Conservation (phyloP, 2,329 filamentous ascomycete genomes). For the Penicillium sp. region DNA sequence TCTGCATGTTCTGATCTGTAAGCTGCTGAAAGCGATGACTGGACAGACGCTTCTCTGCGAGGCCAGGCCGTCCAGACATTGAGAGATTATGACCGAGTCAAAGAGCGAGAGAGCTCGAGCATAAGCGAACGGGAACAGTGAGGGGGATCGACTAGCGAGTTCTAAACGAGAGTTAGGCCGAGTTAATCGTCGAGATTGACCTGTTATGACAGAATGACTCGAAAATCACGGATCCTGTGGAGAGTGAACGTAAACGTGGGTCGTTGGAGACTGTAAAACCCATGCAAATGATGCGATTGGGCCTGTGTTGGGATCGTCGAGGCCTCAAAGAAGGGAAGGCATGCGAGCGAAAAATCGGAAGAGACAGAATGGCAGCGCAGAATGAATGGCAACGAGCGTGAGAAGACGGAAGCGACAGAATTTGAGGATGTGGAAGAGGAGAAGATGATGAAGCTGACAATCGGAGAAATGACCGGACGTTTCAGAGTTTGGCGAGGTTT, state of each 20-base stretch:
- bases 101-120: constrained; percentile 13
- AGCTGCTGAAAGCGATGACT: constrained; percentile 52
- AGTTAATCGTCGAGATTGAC: background rate
- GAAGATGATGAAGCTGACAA: background rate
- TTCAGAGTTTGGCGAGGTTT: background rate
- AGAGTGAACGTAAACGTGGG: constrained; percentile 13
- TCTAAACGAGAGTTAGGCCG: constrained; percentile 12
- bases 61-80: constrained; percentile 43
- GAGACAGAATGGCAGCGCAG: background rate
- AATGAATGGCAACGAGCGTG: background rate
- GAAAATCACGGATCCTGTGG: constrained; percentile 9
- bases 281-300: constrained; percentile 5
- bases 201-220: background rate
- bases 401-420: background rate
- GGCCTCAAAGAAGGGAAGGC: background rate
- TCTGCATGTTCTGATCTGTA: constrained; percentile 48
- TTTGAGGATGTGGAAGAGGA: background rate
- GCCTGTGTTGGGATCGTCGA: constrained; percentile 5
- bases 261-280: constrained; percentile 10
- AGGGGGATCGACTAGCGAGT: constrained; percentile 12
- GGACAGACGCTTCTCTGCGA: constrained; percentile 49
- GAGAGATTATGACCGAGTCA: constrained; percentile 9
- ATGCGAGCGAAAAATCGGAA: background rate
- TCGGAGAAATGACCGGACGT: background rate
- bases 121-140: constrained; percentile 8